A percentile compares a stretch with the other conserved stretches of the same genome.
Evolutionary conservation across 1,284 basidiomycete species (phyloP).

Genomic region (Ceratobasidium sp.): DNA sequence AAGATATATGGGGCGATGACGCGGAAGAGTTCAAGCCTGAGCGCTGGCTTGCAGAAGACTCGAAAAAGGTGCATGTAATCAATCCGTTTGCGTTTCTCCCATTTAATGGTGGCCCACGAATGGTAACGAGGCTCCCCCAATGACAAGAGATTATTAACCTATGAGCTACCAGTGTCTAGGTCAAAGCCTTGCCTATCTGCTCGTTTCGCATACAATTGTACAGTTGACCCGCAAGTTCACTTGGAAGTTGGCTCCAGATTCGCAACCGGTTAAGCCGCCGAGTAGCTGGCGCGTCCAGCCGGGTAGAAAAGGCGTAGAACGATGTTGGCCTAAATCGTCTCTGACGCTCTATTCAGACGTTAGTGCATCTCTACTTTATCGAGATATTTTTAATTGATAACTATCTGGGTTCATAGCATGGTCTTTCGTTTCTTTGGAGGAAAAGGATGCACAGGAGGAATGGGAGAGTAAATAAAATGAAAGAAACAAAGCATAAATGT

Average conservation of each 20-base stretch:
- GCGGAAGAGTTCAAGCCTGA: conserved; percentile 46
- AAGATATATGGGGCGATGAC: conserved; percentile 45
- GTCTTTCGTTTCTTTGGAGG: conserved; percentile 7
- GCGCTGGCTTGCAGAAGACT: conserved; percentile 42
- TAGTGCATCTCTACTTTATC: not conserved
- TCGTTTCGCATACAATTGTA: conserved; percentile 26
- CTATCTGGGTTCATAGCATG: not conserved
- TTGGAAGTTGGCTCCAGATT: not conserved
- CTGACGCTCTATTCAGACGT: conserved; percentile 33
- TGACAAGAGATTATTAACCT: not conserved
- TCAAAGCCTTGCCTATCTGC: conserved; percentile 25
- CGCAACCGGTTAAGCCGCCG: conserved; percentile 17
- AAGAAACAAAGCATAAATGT: not conserved
- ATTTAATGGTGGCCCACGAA: conserved; percentile 44
- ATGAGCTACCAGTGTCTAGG: conserved; percentile 3
- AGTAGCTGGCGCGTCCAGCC: not conserved
- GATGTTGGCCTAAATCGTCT: conserved; percentile 28
- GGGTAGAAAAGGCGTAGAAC: conserved; percentile 19
- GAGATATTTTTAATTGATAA: not conserved
- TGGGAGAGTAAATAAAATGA: not conserved
- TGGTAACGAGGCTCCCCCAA: conserved; percentile 21
- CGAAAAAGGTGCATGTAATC: conserved; percentile 31
- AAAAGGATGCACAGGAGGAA: not conserved
- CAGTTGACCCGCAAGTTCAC: conserved; percentile 3
- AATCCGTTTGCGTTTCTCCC: conserved; percentile 43